phyloP scores from a whole-genome alignment of 2,329 filamentous ascomycete genomes.

The Emergomyces africanus region DNA sequence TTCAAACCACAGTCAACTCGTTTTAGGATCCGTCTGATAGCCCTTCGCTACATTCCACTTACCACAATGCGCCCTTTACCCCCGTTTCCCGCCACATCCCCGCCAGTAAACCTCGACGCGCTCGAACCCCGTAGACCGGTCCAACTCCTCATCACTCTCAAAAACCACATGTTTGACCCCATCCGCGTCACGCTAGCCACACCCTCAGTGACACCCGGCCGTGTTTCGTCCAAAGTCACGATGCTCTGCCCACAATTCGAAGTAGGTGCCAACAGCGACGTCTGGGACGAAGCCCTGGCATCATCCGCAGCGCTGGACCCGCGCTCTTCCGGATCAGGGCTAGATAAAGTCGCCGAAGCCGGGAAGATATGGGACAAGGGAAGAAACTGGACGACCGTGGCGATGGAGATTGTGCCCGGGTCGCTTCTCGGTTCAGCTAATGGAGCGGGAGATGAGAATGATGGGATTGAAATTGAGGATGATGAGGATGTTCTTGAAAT shows the following conservation, averaged over 20 bases:
- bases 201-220: constrained; percentile 63
- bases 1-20: constrained; percentile 77
- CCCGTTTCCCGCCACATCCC: constrained; percentile 19
- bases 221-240: constrained; percentile 68
- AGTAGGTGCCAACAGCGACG: constrained; percentile 84
- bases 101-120: constrained; percentile 31
- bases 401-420: constrained; percentile 72
- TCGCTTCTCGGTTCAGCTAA: constrained; percentile 20
- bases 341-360: constrained; percentile 53
- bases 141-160: constrained; percentile 81
- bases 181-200: constrained; percentile 82
- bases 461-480: constrained; percentile 25
- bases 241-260: constrained; percentile 91
- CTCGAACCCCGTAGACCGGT: constrained; percentile 40
- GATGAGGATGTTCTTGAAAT: constrained; percentile 68
- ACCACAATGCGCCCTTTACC: constrained; percentile 54
- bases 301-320: constrained; percentile 32
- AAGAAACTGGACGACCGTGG: constrained; percentile 87
- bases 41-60: constrained; percentile 74
- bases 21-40: constrained; percentile 85
- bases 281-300: constrained; percentile 82
- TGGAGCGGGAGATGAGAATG: constrained; percentile 14
- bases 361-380: constrained; percentile 96
- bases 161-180: constrained; percentile 86
- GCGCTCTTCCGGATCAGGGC: constrained; percentile 30